Conservation (phyloP, 768 basidiomycete species). For the Boletus subcaerulescens region DNA sequence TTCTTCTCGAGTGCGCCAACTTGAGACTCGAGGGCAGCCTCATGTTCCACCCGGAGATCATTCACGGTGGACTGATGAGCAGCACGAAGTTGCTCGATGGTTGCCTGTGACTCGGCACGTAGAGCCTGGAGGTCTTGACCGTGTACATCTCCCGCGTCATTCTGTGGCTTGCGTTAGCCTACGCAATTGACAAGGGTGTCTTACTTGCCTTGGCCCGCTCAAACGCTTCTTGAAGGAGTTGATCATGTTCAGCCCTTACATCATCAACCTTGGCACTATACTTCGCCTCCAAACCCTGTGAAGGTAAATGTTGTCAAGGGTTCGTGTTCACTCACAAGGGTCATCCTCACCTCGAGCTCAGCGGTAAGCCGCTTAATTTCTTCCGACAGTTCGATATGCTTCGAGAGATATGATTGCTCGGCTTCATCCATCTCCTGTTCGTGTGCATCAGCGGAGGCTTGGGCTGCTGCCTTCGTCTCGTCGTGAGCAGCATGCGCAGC, state of each 20-base stretch:
- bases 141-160: constrained; percentile 69
- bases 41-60: constrained; percentile 62
- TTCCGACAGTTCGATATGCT: constrained; percentile 50
- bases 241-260: constrained; percentile 62
- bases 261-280: constrained; percentile 65
- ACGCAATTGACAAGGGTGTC: not conserved
- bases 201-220: constrained; percentile 68
- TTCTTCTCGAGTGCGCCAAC: constrained; percentile 59
- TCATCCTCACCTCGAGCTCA: constrained; percentile 62
- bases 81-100: constrained; percentile 65
- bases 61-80: constrained; percentile 62
- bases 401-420: constrained; percentile 46
- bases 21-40: constrained; percentile 55
- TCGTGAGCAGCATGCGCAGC: constrained; percentile 47
- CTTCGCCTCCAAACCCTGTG: constrained; percentile 64
- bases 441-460: constrained; percentile 47
- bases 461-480: constrained; percentile 42
- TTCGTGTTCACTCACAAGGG: not conserved
- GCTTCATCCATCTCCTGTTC: constrained; percentile 48
- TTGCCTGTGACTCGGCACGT: constrained; percentile 60
- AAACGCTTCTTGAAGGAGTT: constrained; percentile 65
- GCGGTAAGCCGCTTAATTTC: constrained; percentile 53
- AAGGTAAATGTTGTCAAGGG: not conserved
- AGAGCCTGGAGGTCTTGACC: constrained; percentile 67
- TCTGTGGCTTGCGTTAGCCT: constrained; percentile 39